A percentile compares a stretch with the other conserved stretches of the same genome.
phyloP scores from a whole-genome alignment of 768 basidiomycete genomes.

The Pleurotus giganteus region DNA sequence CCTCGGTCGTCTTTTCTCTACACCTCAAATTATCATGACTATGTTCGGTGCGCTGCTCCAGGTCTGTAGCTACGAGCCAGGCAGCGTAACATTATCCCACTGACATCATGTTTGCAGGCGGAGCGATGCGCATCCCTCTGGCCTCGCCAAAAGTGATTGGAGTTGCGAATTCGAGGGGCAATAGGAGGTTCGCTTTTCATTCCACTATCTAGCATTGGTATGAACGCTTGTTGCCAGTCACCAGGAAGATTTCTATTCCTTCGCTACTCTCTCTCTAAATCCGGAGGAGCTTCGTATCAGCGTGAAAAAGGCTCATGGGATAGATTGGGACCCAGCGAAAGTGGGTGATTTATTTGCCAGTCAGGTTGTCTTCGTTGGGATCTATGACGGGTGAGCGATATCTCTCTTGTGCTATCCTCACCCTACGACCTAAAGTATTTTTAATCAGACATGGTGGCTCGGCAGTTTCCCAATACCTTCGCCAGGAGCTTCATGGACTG shows the following conservation, averaged over 20 bases:
- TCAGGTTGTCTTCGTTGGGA: conserved; percentile 84
- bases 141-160: conserved; percentile 79
- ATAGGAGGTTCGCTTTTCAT: conserved; percentile 50
- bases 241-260: conserved; percentile 86
- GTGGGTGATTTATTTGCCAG: conserved; percentile 56
- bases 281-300: conserved; percentile 69
- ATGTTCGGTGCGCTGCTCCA: conserved; percentile 26
- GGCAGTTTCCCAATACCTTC: conserved; percentile 83
- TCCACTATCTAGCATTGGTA: not conserved
- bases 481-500: conserved; percentile 81
- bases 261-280: conserved; percentile 71
- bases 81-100: not conserved
- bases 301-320: conserved; percentile 56
- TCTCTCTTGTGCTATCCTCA: conserved; percentile 3
- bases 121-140: conserved; percentile 66
- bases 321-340: conserved; percentile 70
- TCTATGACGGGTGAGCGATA: conserved; percentile 80
- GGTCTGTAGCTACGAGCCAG: not conserved
- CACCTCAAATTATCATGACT: conserved; percentile 12
- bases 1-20: not conserved
- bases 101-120: conserved; percentile 39
- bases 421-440: conserved; percentile 10
- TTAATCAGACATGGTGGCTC: conserved; percentile 85
- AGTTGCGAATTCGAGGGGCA: conserved; percentile 71
- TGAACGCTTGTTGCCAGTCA: conserved; percentile 46